Conservation (phyloP, 805 yeast genomes). For the Tetrapisispora pingtungensis region DNA sequence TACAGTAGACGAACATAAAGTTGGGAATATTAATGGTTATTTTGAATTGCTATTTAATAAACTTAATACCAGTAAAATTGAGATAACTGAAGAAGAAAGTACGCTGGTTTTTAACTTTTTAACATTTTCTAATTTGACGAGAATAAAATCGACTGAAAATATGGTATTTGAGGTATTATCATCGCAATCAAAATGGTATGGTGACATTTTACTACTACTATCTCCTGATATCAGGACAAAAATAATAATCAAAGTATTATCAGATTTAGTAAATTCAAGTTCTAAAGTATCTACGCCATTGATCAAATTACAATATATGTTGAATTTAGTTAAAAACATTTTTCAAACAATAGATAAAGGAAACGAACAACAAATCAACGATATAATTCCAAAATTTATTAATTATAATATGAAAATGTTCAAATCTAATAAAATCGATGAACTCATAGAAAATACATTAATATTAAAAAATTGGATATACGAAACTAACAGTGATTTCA, state of each 20-base stretch:
- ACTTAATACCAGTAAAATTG: neutral
- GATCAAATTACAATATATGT: constrained; percentile 14
- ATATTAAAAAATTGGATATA: constrained; percentile 18
- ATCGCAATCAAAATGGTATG: neutral
- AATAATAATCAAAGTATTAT: neutral
- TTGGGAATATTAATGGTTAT: constrained; percentile 1
- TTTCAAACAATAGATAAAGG: neutral
- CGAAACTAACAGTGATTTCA: constrained; percentile 35
- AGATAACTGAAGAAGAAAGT: neutral
- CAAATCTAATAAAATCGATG: neutral
- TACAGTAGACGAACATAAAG: neutral
- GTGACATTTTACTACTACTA: neutral
- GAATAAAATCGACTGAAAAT: neutral
- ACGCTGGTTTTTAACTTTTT: neutral
- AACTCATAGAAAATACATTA: constrained; percentile 32
- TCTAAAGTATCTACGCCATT: constrained; percentile 8
- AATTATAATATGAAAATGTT: neutral
- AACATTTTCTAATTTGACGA: neutral
- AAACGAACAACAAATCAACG: neutral
- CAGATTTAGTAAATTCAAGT: neutral
- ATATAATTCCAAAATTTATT: neutral
- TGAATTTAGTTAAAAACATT: constrained; percentile 16
- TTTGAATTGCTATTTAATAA: constrained; percentile 1
- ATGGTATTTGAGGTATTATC: neutral
- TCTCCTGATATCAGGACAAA: neutral